Percentiles rank a stretch among this genome's conserved stretches.
Evolutionary conservation across 2,329 filamentous ascomycete species (phyloP).

Genomic region (Apiospora koreana): DNA sequence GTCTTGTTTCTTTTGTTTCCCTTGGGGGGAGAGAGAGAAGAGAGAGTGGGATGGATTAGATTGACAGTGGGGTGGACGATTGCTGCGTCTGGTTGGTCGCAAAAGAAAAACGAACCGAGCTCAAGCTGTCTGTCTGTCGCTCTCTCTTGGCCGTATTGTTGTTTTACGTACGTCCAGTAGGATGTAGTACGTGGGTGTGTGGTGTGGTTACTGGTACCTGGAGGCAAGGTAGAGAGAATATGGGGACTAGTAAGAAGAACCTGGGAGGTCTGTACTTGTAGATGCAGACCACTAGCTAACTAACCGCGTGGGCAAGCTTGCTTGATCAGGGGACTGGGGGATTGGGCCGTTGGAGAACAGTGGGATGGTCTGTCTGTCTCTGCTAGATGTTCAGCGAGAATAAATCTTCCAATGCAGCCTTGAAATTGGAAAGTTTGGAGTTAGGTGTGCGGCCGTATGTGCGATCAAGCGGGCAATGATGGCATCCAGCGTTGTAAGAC

Average conservation of each 20-base stretch:
- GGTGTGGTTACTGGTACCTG: constrained; percentile 17
- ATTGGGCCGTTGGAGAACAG: background rate
- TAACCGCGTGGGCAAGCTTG: constrained; percentile 3
- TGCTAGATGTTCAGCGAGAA: background rate
- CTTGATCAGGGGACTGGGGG: background rate
- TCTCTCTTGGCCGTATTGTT: background rate
- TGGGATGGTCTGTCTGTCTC: background rate
- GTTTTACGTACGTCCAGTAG: background rate
- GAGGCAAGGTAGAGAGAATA: constrained; percentile 13
- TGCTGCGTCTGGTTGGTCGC: background rate
- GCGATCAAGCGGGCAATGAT: constrained; percentile 8
- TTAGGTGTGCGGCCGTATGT: constrained; percentile 4
- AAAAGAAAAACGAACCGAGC: constrained; percentile 3
- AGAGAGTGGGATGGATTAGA: constrained; percentile 3
- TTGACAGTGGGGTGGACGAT: constrained; percentile 5
- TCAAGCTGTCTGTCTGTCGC: background rate
- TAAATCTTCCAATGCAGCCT: background rate
- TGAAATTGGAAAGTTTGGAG: background rate
- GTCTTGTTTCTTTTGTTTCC: constrained; percentile 19
- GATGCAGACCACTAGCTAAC: constrained; percentile 6
- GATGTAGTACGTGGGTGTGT: constrained; percentile 8
- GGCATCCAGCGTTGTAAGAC: constrained; percentile 5
- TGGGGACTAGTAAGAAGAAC: constrained; percentile 1
- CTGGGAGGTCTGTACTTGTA: background rate
- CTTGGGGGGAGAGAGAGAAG: constrained; percentile 17